A percentile compares a stretch with the other conserved stretches of the same genome.
Evolutionary conservation across 1,139 yeast species (phyloP).

Genomic region (Suhomyces coccinellae): DNA sequence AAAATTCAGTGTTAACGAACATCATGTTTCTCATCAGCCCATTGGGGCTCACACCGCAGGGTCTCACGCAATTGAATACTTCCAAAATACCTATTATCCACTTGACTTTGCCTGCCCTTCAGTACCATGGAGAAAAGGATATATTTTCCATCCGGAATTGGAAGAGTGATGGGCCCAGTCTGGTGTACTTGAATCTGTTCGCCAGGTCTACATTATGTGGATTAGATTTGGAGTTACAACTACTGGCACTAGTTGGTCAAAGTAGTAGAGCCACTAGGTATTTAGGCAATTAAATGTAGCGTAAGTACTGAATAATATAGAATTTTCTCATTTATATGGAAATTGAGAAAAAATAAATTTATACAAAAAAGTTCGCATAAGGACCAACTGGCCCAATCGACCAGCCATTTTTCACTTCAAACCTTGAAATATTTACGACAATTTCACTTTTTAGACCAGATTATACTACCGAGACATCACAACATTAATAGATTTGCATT

Average conservation of each 20-base stretch:
- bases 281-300: not conserved
- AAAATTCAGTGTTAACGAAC: conserved; percentile 20
- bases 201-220: conserved; percentile 45
- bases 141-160: conserved; percentile 42
- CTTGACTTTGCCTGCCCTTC: conserved; percentile 11
- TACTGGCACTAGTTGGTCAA: conserved; percentile 13
- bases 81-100: conserved; percentile 58
- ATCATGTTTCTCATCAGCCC: conserved; percentile 56
- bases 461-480: too few species aligned
- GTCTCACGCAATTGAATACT: conserved; percentile 53
- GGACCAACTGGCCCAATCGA: not conserved
- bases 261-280: not conserved
- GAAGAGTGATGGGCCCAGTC: conserved; percentile 37
- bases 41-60: conserved; percentile 58
- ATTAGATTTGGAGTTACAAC: conserved; percentile 31
- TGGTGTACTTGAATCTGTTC: conserved; percentile 47
- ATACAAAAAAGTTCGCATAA: not conserved
- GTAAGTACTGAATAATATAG: too few species aligned
- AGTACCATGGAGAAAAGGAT: not conserved
- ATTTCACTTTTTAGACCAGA: too few species aligned
- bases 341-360: not conserved
- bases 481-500: too few species aligned
- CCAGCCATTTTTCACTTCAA: not conserved
- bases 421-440: too few species aligned
- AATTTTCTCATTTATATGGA: not conserved